Conservation (phyloP, 1,139 yeast species). For the Candida sanyaensis region DNA sequence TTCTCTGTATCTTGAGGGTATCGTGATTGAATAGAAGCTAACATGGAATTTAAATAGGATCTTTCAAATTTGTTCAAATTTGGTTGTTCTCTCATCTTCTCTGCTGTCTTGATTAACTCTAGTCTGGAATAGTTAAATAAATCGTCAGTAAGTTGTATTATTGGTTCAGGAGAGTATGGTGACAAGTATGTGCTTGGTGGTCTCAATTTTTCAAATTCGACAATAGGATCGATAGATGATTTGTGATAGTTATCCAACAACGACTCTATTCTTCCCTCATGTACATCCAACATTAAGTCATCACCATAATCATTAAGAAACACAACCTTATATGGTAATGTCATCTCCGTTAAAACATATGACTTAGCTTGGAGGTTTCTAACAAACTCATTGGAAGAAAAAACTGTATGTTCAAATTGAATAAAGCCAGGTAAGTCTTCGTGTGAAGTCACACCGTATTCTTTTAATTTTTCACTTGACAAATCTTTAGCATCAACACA, state of each 20-base stretch:
- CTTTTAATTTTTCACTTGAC: conserved; percentile 16
- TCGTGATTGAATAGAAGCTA: neutral
- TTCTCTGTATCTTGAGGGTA: conserved; percentile 14
- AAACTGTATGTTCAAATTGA: conserved; percentile 16
- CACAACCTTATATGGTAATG: conserved; percentile 22
- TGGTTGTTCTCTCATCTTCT: neutral
- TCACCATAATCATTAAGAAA: conserved; percentile 24
- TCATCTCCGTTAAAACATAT: conserved; percentile 21
- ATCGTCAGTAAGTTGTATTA: conserved; percentile 3
- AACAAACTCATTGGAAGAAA: conserved; percentile 19
- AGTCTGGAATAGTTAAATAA: conserved; percentile 8
- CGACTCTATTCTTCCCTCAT: conserved; percentile 4
- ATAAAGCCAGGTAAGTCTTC: conserved; percentile 23
- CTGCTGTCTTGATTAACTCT: conserved; percentile 2
- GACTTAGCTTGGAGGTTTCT: conserved; percentile 25
- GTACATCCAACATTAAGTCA: conserved; percentile 10
- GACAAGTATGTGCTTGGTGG: neutral
- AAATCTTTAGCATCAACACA: conserved; percentile 21
- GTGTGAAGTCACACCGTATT: conserved; percentile 17
- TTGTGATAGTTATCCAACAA: neutral
- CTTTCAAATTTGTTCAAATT: conserved; percentile 4
- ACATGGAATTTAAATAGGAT: conserved; percentile 10
- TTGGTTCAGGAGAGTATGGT: conserved; percentile 9
- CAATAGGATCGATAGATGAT: conserved; percentile 13
- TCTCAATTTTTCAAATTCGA: conserved; percentile 11